Conservation (phyloP, 2,329 filamentous ascomycete species). For the Verticillium longisporum region DNA sequence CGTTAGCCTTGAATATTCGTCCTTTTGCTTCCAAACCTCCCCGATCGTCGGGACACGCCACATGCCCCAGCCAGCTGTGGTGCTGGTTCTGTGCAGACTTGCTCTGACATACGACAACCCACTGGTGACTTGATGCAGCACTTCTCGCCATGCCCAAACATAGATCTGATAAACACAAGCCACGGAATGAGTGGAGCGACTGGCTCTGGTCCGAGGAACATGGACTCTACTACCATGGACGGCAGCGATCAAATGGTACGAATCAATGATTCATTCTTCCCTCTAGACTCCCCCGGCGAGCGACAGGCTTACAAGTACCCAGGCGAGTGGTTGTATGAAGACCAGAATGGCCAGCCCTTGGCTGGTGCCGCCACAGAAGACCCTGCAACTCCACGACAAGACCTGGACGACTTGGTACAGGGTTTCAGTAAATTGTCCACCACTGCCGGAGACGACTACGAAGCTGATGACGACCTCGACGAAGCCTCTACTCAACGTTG, state of each 20-base stretch:
- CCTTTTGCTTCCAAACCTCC: background rate
- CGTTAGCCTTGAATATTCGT: background rate
- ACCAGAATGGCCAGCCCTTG: slow-evolving; percentile 6
- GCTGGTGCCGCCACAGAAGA: slow-evolving; percentile 5
- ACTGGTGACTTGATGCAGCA: background rate
- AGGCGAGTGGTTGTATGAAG: slow-evolving; percentile 19
- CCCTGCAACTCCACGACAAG: slow-evolving; percentile 14
- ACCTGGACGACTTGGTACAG: slow-evolving; percentile 16
- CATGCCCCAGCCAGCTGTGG: background rate
- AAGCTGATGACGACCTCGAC: background rate
- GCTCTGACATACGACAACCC: background rate
- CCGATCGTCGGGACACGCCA: background rate
- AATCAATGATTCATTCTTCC: background rate
- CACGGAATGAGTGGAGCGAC: slow-evolving; percentile 15
- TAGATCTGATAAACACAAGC: slow-evolving; percentile 16
- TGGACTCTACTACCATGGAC: slow-evolving; percentile 18
- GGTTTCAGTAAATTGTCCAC: slow-evolving; percentile 6
- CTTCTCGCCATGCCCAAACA: slow-evolving; percentile 21
- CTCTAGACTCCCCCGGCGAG: too few species aligned
- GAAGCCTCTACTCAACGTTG: background rate
- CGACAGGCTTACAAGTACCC: background rate
- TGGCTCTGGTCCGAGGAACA: slow-evolving; percentile 20
- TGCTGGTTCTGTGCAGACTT: background rate
- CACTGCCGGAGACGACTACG: background rate
- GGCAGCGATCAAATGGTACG: slow-evolving; percentile 21